Conservation (phyloP, 306 rosid genomes). For the Dryas alaskensis region DNA sequence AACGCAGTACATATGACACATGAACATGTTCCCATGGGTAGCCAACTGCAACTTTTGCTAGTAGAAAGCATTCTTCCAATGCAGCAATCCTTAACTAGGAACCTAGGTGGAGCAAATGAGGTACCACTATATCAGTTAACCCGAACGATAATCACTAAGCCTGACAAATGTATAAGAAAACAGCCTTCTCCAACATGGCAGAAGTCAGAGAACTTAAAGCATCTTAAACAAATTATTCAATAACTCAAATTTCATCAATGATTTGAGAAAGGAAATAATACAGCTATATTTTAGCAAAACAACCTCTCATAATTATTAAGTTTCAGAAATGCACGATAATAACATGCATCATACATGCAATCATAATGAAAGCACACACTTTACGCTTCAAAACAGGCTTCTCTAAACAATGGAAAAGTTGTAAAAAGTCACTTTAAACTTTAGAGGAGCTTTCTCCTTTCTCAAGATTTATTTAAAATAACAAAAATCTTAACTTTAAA, state of each 20-base stretch:
- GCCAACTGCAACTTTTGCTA: conserved; percentile 9
- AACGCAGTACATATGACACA: conserved; percentile 13
- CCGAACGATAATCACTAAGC: not conserved
- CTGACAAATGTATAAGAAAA: conserved; percentile 1
- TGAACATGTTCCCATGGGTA: conserved; percentile 16
- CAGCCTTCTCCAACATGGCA: not conserved
- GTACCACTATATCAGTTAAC: not conserved
- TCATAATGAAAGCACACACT: not conserved
- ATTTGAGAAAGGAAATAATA: not conserved
- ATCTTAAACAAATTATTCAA: not conserved
- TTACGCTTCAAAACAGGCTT: not conserved
- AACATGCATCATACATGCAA: not conserved
- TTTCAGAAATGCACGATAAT: not conserved
- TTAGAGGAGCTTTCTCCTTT: not conserved
- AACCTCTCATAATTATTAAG: not conserved
- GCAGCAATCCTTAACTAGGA: conserved; percentile 21
- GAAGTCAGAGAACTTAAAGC: not conserved
- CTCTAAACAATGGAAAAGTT: not conserved
- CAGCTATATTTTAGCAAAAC: not conserved
- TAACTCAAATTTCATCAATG: not conserved
- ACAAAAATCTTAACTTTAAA: not conserved
- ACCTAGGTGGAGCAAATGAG: conserved; percentile 6
- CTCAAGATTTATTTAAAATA: not conserved
- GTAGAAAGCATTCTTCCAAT: conserved; percentile 24
- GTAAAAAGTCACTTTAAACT: not conserved